Evolutionary conservation across 164 flowering plant genomes (phyloP), one percentile per base, ranked within the genome.

Genomic region (Akebia trifoliata): DNA sequence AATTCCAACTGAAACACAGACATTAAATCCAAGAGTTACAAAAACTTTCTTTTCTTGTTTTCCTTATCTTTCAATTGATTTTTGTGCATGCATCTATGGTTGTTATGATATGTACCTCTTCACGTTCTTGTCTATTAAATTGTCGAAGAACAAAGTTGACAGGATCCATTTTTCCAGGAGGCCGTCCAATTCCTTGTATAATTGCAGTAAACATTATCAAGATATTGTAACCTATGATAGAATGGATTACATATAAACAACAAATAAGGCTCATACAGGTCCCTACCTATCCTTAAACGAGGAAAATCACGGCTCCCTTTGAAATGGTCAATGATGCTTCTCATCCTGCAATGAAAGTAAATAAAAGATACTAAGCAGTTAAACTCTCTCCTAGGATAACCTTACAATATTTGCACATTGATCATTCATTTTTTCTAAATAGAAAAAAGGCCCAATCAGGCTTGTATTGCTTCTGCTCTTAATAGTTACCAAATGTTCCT

Each of bases 131-230:
- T 69, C 61, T 86, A 50, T 44, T 85, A 66, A 93, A 93, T 26
- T 83, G 72, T n/a, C 80, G 82, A 31, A 93, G 68, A 58, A 93
- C 99, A 80, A 74, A 93, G 53, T 45, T 73, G 9, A 61, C 76
- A 26, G 90, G 56, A 65, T 78, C 87, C 92, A 86, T 87, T 69
- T 83, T 93, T 37, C 97, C 99, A 37, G 97, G 92, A 59, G 99
- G 97, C 53, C 97, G 71, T 31, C 97, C 99, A 50, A 93, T 93
- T 50, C 98, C 98, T 92, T 22, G 25, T 6, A 48, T n/a, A 54
- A 62, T 35, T 48, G 24, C 9, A 5, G 46, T 4, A 55, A 25
- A 25, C 25, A 55, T 21, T 40, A 34, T 50, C 2, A 59, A 34
- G 39, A 14, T 30, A 35, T 38, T 64, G 31, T 31, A 48, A 49